Conservation (phyloP, 441 rosid species). For the Gossypium schwendimanii region DNA sequence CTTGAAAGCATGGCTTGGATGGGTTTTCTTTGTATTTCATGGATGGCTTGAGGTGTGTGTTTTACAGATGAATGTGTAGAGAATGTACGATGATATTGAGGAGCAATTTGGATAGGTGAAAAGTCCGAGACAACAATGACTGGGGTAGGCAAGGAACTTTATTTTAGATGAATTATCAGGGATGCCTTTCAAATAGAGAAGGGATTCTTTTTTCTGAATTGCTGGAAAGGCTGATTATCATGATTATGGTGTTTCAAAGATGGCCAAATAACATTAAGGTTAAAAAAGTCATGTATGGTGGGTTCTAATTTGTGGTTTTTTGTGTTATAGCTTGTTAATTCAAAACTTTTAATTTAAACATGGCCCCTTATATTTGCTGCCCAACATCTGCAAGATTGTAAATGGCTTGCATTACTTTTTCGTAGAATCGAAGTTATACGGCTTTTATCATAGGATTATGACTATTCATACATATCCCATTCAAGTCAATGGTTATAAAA, state of each 20-base stretch:
- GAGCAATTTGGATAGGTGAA: neutral
- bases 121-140: neutral
- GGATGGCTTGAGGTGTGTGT: neutral
- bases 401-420: neutral
- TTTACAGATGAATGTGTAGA: constrained; percentile 3
- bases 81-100: neutral
- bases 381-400: neutral
- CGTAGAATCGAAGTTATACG: neutral
- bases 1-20: neutral
- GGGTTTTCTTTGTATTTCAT: neutral
- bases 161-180: neutral
- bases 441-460: neutral
- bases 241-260: constrained; percentile 1
- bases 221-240: neutral
- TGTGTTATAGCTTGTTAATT: neutral
- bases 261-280: neutral
- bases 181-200: neutral
- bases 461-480: neutral
- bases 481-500: neutral
- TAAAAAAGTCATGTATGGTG: neutral
- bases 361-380: neutral
- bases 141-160: neutral
- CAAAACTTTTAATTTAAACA: neutral
- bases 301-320: neutral
- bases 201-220: neutral